A percentile compares a stretch with the other conserved stretches of the same genome.
Evolutionary conservation across 805 yeast species (phyloP).

Genomic region (Teunomyces panamensis): DNA sequence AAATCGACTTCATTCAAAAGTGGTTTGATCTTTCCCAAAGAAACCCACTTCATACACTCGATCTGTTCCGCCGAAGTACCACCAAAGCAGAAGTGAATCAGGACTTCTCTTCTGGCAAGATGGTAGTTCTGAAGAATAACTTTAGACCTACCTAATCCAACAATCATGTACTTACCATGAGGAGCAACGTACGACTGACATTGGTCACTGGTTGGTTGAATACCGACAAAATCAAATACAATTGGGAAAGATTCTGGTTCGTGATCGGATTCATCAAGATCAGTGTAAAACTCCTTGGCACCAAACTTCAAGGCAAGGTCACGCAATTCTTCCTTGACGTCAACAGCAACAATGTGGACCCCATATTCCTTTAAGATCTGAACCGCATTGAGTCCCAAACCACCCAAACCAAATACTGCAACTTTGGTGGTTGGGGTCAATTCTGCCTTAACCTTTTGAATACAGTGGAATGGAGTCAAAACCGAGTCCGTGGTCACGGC

Average conservation of each 20-base stretch:
- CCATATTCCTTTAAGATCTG: slow-evolving; percentile 35
- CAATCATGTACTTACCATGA: slow-evolving; percentile 39
- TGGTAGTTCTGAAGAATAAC: slow-evolving; percentile 30
- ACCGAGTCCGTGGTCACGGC: slow-evolving; percentile 43
- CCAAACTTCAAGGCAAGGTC: slow-evolving; percentile 32
- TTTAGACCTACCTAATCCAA: slow-evolving; percentile 41
- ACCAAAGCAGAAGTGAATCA: slow-evolving; percentile 40
- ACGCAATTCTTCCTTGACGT: slow-evolving; percentile 26
- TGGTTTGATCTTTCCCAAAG: slow-evolving; percentile 39
- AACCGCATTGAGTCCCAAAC: slow-evolving; percentile 42
- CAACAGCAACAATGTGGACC: slow-evolving; percentile 32
- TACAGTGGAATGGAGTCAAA: slow-evolving; percentile 42
- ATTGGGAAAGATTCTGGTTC: slow-evolving; percentile 34
- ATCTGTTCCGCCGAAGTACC: slow-evolving; percentile 43
- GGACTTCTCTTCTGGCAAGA: slow-evolving; percentile 41
- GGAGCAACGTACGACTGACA: slow-evolving; percentile 27
- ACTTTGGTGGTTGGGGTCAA: slow-evolving; percentile 34
- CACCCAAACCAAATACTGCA: slow-evolving; percentile 40
- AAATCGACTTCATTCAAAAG: slow-evolving; percentile 26
- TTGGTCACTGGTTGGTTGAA: slow-evolving; percentile 28
- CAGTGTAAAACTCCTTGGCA: slow-evolving; percentile 41
- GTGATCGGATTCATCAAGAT: slow-evolving; percentile 23
- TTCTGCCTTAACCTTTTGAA: slow-evolving; percentile 29
- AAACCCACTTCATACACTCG: slow-evolving; percentile 43
- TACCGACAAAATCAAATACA: slow-evolving; percentile 39